Evolutionary conservation across 345 rosid species (phyloP).

Genomic region (Camelina sativa): DNA sequence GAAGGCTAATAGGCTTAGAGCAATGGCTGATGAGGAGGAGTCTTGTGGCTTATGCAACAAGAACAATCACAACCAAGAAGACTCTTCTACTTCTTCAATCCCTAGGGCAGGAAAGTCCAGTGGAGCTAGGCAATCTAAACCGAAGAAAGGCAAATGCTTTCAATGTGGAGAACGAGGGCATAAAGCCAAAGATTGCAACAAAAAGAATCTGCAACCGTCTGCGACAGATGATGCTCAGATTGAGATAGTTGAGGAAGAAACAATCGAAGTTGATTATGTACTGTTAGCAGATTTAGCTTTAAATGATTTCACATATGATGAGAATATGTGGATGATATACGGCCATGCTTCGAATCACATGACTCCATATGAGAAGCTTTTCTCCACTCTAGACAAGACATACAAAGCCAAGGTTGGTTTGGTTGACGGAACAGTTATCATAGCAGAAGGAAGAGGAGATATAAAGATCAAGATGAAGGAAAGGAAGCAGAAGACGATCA

Average conservation of each 20-base stretch:
- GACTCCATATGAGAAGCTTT: conserved; percentile 34
- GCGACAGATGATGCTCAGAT: neutral
- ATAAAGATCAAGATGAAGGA: conserved; percentile 31
- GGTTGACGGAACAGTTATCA: conserved; percentile 14
- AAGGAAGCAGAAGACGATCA: conserved; percentile 40
- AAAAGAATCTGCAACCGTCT: neutral
- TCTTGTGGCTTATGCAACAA: conserved; percentile 17
- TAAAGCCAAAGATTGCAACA: conserved; percentile 15
- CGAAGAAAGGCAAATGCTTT: conserved; percentile 1
- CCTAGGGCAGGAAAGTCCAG: neutral
- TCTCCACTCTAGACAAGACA: conserved; percentile 19
- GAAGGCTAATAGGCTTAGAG: neutral
- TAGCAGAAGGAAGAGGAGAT: conserved; percentile 31
- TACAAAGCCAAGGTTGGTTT: conserved; percentile 33
- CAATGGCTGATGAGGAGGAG: neutral
- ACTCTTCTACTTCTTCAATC: neutral
- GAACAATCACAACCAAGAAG: neutral
- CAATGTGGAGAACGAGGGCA: conserved; percentile 16
- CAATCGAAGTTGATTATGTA: conserved; percentile 2
- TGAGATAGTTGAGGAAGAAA: neutral
- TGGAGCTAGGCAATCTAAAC: neutral
- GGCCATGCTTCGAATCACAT: conserved; percentile 24
- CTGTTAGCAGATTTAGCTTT: neutral
- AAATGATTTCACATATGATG: conserved; percentile 18
- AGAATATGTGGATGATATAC: conserved; percentile 31